Percentiles rank a stretch among this genome's conserved stretches.
phyloP scores from a whole-genome alignment of 805 yeast species.

The Kregervanrija pseudodelftensis region DNA sequence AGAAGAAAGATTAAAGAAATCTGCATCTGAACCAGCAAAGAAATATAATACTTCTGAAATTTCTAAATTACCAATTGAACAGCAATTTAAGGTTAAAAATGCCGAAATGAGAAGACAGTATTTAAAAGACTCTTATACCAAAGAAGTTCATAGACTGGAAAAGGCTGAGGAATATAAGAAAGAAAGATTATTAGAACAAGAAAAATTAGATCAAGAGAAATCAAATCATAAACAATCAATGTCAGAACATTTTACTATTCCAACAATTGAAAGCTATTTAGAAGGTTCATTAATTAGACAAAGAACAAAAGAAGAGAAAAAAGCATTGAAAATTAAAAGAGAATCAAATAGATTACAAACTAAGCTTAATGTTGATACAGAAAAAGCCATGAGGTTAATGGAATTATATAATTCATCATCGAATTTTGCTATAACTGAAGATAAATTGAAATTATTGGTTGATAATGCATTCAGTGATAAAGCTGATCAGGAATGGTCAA shows the following conservation, averaged over 20 bases:
- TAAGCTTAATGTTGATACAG: conserved; percentile 45
- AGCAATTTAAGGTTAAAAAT: conserved; percentile 42
- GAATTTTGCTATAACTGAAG: conserved; percentile 67
- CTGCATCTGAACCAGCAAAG: conserved; percentile 41
- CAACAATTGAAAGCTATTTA: conserved; percentile 65
- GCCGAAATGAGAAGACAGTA: conserved; percentile 68
- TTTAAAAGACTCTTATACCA: conserved; percentile 49
- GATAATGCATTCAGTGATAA: conserved; percentile 45
- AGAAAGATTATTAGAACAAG: conserved; percentile 19
- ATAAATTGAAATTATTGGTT: conserved; percentile 50
- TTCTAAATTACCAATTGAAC: conserved; percentile 26
- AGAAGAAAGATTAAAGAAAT: conserved; percentile 46
- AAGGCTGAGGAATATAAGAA: conserved; percentile 21
- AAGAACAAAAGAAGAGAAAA: conserved; percentile 65
- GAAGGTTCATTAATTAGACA: conserved; percentile 64
- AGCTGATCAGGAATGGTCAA: conserved; percentile 21
- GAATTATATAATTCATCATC: conserved; percentile 67
- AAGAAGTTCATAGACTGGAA: conserved; percentile 32
- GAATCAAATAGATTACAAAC: conserved; percentile 54
- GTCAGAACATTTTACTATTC: conserved; percentile 63
- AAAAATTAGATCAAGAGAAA: conserved; percentile 20
- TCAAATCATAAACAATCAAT: conserved; percentile 33
- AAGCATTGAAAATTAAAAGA: conserved; percentile 50
- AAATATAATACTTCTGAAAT: conserved; percentile 27
- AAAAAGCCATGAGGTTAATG: conserved; percentile 50